These are phyloP conservation scores for Hypoxylon sp. DNA, from an alignment of 2,329 filamentous ascomycete species.

Conservation along the genomic window DNA sequence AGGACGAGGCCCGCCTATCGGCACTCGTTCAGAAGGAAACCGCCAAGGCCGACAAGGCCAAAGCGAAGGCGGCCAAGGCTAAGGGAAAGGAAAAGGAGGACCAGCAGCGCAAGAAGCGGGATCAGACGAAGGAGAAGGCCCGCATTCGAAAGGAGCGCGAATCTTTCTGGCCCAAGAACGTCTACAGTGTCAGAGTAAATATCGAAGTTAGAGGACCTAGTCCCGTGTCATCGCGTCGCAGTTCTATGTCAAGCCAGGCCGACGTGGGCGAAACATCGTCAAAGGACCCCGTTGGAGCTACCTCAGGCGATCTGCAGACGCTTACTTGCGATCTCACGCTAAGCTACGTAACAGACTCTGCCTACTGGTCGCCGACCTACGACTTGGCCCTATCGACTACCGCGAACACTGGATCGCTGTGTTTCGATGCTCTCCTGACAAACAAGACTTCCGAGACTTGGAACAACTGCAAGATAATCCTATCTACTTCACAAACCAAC, in stretches of 20 bases:
- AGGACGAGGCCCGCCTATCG: constrained; percentile 51
- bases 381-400: constrained; percentile 71
- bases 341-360: constrained; percentile 69
- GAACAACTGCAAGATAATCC: constrained; percentile 68
- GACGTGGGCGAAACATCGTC: constrained; percentile 60
- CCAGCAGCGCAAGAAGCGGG: constrained; percentile 52
- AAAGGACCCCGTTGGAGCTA: constrained; percentile 44
- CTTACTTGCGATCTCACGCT: constrained; percentile 61
- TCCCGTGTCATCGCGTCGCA: constrained; percentile 61
- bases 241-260: constrained; percentile 65
- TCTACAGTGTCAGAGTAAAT: constrained; percentile 63
- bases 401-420: constrained; percentile 62
- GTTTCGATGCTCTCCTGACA: constrained; percentile 71
- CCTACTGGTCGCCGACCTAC: constrained; percentile 71
- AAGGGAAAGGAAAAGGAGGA: constrained; percentile 53
- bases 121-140: constrained; percentile 57
- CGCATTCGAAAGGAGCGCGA: constrained; percentile 59
- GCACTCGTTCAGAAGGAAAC: constrained; percentile 44
- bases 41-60: constrained; percentile 47
- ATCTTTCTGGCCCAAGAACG: constrained; percentile 63
- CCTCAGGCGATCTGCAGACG: constrained; percentile 22
- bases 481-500: constrained; percentile 72
- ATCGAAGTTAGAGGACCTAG: constrained; percentile 60
- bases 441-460: constrained; percentile 74
- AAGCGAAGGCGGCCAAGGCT: constrained; percentile 49